Base-by-base conservation (phyloP, 2,329 filamentous ascomycete species). In the Sclerotiophoma versabilis region DNA sequence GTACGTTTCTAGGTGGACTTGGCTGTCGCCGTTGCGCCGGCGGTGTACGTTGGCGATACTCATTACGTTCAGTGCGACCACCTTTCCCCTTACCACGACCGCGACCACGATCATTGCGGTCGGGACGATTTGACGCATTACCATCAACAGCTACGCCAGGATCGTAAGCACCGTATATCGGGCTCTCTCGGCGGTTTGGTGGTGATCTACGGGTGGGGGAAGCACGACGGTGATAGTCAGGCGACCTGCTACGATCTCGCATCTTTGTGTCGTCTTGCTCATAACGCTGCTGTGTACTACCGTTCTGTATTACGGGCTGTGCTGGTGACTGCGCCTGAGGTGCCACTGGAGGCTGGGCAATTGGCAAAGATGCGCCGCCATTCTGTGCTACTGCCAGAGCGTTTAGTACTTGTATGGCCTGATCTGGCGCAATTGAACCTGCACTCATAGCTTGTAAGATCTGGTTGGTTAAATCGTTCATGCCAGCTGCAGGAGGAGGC, bases 1-100 rank as follows among this genome's bases (percentile, higher is more conserved):
- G 54, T 36, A 56, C 62, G 47, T 61, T 63, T 54, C 54, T 66
- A 62, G 58, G 81, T 84, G 52, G 87, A 82, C 69, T 89, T 88
- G 62, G 63, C 59, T 70, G 70, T 54, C 84, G 86, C 66, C 86
- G 85, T 50, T 85, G 82, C 36, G 92, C 92, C 49, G 85, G 82
- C 38, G 93, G 92, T 68, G 90, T 96, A 70, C 95, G 91, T 73
- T 97, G 92, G 61, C 93, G 90, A 77, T 96, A 97, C 32, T 92
- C 73, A 72, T 68, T 71, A 60, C 70, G 73, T 46, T 92, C 72
- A 69, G 68, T 70, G 49, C 70, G 73, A 49, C 66, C 68, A 50
- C 79, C 76, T 49, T 81, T 66, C 37, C 68, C 64, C 58, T 67
- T 77, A 70, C 80, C 77, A 54, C 79, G 77, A 60, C 80, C 87